Evolutionary conservation across 768 basidiomycete genomes (phyloP).

Genomic region (Suillus occidentalis): DNA sequence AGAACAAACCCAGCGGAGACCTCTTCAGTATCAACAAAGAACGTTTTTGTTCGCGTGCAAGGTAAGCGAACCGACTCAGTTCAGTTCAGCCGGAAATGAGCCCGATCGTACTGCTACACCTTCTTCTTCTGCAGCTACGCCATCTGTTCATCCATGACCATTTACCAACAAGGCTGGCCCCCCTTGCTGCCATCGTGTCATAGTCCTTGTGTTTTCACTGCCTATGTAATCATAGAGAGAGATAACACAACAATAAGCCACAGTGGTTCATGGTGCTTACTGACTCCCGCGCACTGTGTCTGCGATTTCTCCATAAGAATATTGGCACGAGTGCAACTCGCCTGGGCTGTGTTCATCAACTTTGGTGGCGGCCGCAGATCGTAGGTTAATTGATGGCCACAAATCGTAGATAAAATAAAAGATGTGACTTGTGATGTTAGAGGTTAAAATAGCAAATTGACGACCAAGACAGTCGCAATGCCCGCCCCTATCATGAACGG

Average conservation of each 20-base stretch:
- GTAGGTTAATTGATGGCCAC: not conserved
- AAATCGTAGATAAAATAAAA: not conserved
- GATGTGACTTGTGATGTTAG: too few species aligned
- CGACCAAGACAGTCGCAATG: not conserved
- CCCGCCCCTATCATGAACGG: not conserved
- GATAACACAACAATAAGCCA: too few species aligned
- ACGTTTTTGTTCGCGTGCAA: not conserved
- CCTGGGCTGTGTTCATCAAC: not conserved
- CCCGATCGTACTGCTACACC: not conserved
- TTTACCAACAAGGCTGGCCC: not conserved
- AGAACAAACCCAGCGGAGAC: not conserved
- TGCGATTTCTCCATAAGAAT: not conserved
- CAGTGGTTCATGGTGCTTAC: not conserved
- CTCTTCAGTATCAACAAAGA: not conserved
- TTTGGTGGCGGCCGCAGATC: not conserved
- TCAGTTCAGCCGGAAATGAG: not conserved
- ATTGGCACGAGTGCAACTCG: not conserved
- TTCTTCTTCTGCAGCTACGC: not conserved
- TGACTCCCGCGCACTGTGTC: not conserved
- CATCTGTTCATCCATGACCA: not conserved
- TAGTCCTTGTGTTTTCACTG: not conserved
- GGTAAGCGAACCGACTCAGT: not conserved
- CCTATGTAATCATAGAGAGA: not conserved
- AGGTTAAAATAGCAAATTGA: not conserved
- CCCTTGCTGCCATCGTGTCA: not conserved